Evolutionary conservation across 257 asterid genomes (phyloP), one percentile per base, ranked within the genome.

Genomic region (Solanum appendiculatum): DNA sequence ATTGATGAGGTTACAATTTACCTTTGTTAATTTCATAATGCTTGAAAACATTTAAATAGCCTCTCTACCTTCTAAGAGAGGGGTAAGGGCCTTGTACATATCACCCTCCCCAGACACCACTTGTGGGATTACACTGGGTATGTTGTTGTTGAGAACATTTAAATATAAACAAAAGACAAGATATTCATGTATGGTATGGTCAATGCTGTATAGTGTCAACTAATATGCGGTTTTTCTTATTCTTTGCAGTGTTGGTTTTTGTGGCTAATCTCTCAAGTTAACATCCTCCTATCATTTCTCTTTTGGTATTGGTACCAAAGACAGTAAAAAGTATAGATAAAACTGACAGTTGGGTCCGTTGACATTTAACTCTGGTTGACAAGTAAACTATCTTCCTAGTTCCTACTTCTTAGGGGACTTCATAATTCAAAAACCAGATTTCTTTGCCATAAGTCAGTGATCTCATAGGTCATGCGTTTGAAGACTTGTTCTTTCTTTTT

Each of bases 281-380:
- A 87, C 91, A 51, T 93, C 98, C 42, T 92, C 98, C 77, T 89
- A 88, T 70, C 97, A 94, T 51, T 91, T 87, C 86, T 85, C 94
- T 42, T 91, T 98, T 86, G 90, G 90, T 80, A 91, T 93, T 29
- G 92, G 90, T 77, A 89, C 98, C 89, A 91, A 88, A 86, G 92
- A 95, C 14, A 89, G 91, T 87, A 94, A 92, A 86, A 94, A 95
- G 69, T 90, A 78, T n/a, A 42, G 63, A 27, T 78, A 44, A 44
- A 78, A 78, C 64, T 16, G 36, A 80, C 96, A 25, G 91, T 95
- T 29, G 78, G 87, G 36, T 89, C 94, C 25, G 90, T 96, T 82
- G 98, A 96, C 89, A 92, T 95, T 96, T 94, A 84, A 96, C 98
- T 70, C 98, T 91, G 89, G 95, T 95, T 72, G 97, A 96, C 86